Base-by-base conservation (phyloP, 345 rosid species). In the Eucalyptus pauciflora region DNA sequence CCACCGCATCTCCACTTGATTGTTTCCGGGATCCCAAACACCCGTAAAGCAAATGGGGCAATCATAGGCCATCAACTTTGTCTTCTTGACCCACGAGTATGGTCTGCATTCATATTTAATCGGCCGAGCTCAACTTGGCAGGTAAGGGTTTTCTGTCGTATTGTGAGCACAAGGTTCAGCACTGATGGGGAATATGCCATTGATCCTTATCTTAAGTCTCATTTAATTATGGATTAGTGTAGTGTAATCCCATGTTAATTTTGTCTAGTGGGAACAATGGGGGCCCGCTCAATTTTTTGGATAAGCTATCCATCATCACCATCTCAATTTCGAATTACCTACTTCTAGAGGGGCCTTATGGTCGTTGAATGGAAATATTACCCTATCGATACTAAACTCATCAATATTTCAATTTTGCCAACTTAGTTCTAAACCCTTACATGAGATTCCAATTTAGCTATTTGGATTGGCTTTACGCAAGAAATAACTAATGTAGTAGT, bases 151-250 rank as follows among this genome's bases (percentile, higher is more conserved):
- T 41, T 76, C 85, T 76, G 85, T 76, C 85, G 7, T 13, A 0
- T 41, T 41, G 48, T 12, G 85, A 37, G 48, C 29, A 11, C 48
- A 76, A 49, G 22, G 10, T 22, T 13, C 51, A 8, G 24, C 17
- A 43, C 49, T 45, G 58, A 41, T 67, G 50, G 31, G 88, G 85
- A 67, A 69, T 87, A 87, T 69, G n/a, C 88, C 52, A 13, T 50
- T 20, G 58, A 41, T 48, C 46, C 33, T 69, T 49, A 87, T 87
- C 52, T 85, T 48, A 20, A 41, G 37, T 76, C 27, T 76, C 48
- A 10, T 76, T 71, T 76, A 76, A 41, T 41, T 41, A 76, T 41
- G 48, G 14, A 41, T 76, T 76, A 76, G 27, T 20, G 8, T 71
- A 76, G 13, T 20, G 2, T 41, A 22, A 41, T 22, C 85, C 27